Evolutionary conservation across 176 grass and related monocot species (phyloP), one percentile per base, ranked within the genome.

Genomic region (Hordeum marinum): DNA sequence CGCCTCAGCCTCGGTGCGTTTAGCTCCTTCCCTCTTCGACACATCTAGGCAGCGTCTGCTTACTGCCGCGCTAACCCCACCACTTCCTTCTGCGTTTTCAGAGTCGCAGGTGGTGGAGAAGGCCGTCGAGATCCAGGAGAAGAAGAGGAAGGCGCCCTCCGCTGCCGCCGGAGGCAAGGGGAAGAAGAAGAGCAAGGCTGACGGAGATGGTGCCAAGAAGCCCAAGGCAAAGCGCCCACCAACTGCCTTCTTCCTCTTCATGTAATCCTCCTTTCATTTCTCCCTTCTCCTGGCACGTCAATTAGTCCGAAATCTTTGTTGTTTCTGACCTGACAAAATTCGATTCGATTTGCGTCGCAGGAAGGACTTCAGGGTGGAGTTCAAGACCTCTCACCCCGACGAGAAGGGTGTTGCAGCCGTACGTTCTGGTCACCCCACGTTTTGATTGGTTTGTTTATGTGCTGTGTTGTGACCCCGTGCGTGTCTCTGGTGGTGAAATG

Each of bases 201-300:
- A 37, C 15, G 27, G 83, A 46, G 55, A 42, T 20, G 63, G 37
- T 36, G 46, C 40, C 41, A 97, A 88, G 85, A 97, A 88, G 85
- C 15, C 15, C 7, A 91, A 86, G 25, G 78, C 73, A 61, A 99
- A 99, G 88, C 93, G 93, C 58, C 80, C 93, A 18, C 88, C 74
- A 3, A 96, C 90, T 11, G 96, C 96, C 26, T 99, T 94, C 90
- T 94, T 99, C 83, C 72, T 99, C 60, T 96, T 99, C 86, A 88
- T 99, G 93, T 95, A 90, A 58, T 26, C 36, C 2, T 14, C 60
- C 12, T 37, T 0, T 1, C 3, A 2, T 26, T 32, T 39, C 1
- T 29, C 76, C 76, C 36, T 43, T 29, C 15, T 43, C 37, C 8
- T 63, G 37, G 14, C 5, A 27, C 42, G 2, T 9, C 76, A 18